Percentiles rank a stretch among this genome's conserved stretches.
Evolutionary conservation across 164 flowering plant genomes (phyloP).

Genomic region (Dillenia suffruticosa): DNA sequence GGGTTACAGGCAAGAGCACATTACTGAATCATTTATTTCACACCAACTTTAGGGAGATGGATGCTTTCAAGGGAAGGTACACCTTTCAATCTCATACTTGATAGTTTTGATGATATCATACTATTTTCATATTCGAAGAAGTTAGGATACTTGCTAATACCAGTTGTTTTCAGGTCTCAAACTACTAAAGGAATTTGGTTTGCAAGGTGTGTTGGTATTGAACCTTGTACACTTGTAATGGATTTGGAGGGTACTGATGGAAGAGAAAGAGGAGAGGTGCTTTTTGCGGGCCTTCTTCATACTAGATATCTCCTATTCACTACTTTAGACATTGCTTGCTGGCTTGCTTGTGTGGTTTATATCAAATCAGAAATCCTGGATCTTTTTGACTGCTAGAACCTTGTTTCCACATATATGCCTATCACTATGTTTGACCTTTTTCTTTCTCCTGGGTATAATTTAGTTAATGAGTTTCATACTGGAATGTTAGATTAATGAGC

Average conservation of each 20-base stretch:
- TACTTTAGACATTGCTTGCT: too few relatives aligned
- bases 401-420: too few relatives aligned
- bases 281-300: conserved; percentile 4
- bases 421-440: too few relatives aligned
- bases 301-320: too few relatives aligned
- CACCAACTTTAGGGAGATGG: conserved; percentile 96
- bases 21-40: conserved; percentile 72
- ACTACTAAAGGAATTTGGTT: conserved; percentile 97
- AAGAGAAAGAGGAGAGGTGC: conserved; percentile 97
- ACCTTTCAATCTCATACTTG: conserved; percentile 7
- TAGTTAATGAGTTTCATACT: too few relatives aligned
- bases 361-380: too few relatives aligned
- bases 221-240: conserved; percentile 91
- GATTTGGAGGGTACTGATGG: conserved; percentile 99
- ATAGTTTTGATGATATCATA: background rate
- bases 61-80: conserved; percentile 91
- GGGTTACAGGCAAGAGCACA: conserved; percentile 82
- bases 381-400: too few relatives aligned
- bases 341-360: too few relatives aligned
- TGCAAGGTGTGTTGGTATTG: conserved; percentile 81
- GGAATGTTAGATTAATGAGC: too few relatives aligned
- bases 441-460: too few relatives aligned
- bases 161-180: conserved; percentile 61
- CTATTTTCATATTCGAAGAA: background rate
- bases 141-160: background rate